These are phyloP conservation scores for Suillus americanus DNA, from an alignment of 768 basidiomycete species.

Conservation along the genomic window DNA sequence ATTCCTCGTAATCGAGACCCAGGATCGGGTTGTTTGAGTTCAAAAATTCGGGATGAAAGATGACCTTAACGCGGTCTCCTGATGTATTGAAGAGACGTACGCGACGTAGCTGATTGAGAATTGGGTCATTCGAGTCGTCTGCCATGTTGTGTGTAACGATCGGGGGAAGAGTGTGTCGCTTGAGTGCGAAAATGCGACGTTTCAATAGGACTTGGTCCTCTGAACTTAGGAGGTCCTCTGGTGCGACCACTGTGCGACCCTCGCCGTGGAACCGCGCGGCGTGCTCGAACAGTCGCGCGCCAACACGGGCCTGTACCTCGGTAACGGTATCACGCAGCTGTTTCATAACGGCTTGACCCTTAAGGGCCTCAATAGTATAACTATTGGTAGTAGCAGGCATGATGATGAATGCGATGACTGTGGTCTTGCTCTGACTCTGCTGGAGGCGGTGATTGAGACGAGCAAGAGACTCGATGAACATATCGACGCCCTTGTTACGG, in stretches of 20 bases:
- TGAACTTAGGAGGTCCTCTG: constrained; percentile 76
- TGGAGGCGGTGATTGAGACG: constrained; percentile 72
- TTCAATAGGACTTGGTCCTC: constrained; percentile 96
- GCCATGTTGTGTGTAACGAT: constrained; percentile 99
- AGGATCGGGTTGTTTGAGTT: constrained; percentile 98
- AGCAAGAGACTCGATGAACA: constrained; percentile 98
- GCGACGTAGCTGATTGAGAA: constrained; percentile 91
- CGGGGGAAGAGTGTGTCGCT: constrained; percentile 91
- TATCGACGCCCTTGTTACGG: constrained; percentile 98
- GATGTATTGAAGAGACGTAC: constrained; percentile 90
- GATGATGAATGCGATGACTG: constrained; percentile 97
- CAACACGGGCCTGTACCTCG: constrained; percentile 93
- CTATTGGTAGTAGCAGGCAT: constrained; percentile 97
- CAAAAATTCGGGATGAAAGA: constrained; percentile 98
- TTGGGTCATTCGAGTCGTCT: constrained; percentile 89
- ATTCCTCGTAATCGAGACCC: constrained; percentile 98
- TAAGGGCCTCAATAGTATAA: constrained; percentile 96
- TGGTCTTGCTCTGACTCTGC: constrained; percentile 64
- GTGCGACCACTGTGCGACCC: constrained; percentile 68
- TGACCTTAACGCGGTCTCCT: constrained; percentile 92
- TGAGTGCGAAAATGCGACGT: constrained; percentile 94
- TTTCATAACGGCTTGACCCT: constrained; percentile 96
- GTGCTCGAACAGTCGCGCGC: constrained; percentile 89
- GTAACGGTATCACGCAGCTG: constrained; percentile 94
- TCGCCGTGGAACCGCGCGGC: constrained; percentile 92